Evolutionary conservation across 2,329 filamentous ascomycete species (phyloP).

Genomic region (Sclerotinia borealis): DNA sequence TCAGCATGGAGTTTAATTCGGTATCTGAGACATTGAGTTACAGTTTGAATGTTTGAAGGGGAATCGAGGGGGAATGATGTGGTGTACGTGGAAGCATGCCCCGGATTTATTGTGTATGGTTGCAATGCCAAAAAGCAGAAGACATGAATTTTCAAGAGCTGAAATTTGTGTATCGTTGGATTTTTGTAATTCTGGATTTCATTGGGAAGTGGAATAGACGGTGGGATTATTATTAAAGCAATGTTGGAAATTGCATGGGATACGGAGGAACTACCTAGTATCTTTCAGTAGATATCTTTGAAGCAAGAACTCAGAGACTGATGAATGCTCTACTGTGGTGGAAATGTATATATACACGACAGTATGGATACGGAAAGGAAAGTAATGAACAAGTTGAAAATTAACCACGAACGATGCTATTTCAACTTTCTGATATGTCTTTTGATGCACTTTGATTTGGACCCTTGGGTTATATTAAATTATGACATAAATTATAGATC

Average conservation of each 20-base stretch:
- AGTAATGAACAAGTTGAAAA: not conserved
- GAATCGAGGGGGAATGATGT: not conserved
- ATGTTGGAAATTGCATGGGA: not conserved
- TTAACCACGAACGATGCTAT: not conserved
- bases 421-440: not conserved
- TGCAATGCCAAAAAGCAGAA: constrained; percentile 12
- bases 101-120: not conserved
- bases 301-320: not conserved
- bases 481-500: not conserved
- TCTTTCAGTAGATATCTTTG: not conserved
- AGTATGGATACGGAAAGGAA: not conserved
- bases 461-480: not conserved
- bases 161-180: constrained; percentile 25
- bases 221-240: not conserved
- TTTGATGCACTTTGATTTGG: not conserved
- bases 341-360: not conserved
- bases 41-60: not conserved
- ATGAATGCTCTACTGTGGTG: not conserved
- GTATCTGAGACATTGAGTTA: constrained; percentile 1
- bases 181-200: constrained; percentile 2
- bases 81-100: not conserved
- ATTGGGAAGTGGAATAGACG: not conserved
- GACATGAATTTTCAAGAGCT: constrained; percentile 30
- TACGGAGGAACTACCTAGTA: not conserved
- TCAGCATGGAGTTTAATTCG: constrained; percentile 11